Conservation (phyloP, 805 yeast genomes). For the Monosporozyma siamensis region DNA sequence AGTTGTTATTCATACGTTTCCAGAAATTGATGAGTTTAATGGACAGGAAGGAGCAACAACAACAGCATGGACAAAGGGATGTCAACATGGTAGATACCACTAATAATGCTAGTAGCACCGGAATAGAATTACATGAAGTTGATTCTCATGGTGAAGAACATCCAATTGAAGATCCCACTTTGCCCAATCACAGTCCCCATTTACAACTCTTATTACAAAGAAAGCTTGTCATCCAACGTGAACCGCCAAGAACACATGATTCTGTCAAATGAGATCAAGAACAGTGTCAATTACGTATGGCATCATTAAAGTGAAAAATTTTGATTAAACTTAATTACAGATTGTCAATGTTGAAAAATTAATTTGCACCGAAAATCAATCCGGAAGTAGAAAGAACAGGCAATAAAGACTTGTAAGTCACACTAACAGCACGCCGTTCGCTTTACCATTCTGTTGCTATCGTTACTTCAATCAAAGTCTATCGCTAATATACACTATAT, state of each 20-base stretch:
- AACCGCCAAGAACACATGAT: conserved; percentile 28
- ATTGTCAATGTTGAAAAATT: background rate
- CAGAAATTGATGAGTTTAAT: conserved; percentile 70
- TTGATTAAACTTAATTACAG: background rate
- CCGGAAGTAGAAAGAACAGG: too few species aligned
- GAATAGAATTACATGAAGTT: background rate
- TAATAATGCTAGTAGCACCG: conserved; percentile 1
- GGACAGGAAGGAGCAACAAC: conserved; percentile 39
- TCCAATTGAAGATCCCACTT: background rate
- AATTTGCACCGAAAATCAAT: too few species aligned
- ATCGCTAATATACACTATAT: too few species aligned
- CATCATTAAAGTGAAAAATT: background rate
- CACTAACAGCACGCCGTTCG: background rate
- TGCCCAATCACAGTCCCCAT: conserved; percentile 24
- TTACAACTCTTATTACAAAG: conserved; percentile 52
- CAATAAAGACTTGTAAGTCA: too few species aligned
- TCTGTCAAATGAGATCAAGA: conserved; percentile 15
- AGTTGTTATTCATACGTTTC: conserved; percentile 71
- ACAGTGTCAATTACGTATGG: too few species aligned
- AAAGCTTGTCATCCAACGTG: conserved; percentile 56
- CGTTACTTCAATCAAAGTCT: too few species aligned
- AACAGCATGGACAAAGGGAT: background rate
- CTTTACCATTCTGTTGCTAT: background rate
- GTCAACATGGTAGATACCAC: background rate
- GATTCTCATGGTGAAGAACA: background rate